Percentiles rank a stretch among this genome's conserved stretches.
phyloP scores from a whole-genome alignment of 345 rosid genomes.

The Brassica carinata region DNA sequence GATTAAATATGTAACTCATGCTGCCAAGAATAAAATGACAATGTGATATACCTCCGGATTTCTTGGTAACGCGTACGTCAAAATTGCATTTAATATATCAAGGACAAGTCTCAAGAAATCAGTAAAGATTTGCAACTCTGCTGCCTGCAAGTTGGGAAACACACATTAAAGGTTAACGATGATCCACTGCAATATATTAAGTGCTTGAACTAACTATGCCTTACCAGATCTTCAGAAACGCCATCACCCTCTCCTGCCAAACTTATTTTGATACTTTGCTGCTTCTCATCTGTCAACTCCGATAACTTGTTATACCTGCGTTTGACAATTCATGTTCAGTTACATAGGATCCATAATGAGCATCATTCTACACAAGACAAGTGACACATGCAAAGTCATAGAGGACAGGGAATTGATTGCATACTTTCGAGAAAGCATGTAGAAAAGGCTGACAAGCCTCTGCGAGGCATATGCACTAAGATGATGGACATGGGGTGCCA shows the following conservation, averaged over 20 bases:
- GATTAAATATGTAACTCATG: background rate
- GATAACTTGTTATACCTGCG: conserved; percentile 88
- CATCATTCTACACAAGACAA: conserved; percentile 5
- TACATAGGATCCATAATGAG: conserved; percentile 6
- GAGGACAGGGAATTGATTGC: conserved; percentile 18
- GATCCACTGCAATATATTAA: background rate
- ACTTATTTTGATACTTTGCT: conserved; percentile 49
- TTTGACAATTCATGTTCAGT: conserved; percentile 32
- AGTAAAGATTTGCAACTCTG: conserved; percentile 91
- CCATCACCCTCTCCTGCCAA: conserved; percentile 50
- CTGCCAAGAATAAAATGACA: conserved; percentile 1
- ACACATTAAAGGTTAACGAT: background rate
- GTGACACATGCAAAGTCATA: background rate
- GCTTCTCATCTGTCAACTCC: conserved; percentile 63
- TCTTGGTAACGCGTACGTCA: conserved; percentile 89
- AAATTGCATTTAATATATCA: conserved; percentile 89
- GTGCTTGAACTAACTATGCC: conserved; percentile 25
- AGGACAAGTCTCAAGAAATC: conserved; percentile 97
- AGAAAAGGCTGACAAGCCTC: conserved; percentile 94
- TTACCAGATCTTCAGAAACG: conserved; percentile 79
- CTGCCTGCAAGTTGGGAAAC: conserved; percentile 56
- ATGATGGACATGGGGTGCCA: conserved; percentile 96
- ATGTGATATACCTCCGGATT: conserved; percentile 83
- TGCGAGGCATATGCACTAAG: conserved; percentile 98
- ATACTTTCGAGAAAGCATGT: conserved; percentile 97